A percentile compares a stretch with the other conserved stretches of the same genome.
These are phyloP conservation scores for Trametes cingulata DNA, from an alignment of 768 basidiomycete species.

Conservation along the genomic window DNA sequence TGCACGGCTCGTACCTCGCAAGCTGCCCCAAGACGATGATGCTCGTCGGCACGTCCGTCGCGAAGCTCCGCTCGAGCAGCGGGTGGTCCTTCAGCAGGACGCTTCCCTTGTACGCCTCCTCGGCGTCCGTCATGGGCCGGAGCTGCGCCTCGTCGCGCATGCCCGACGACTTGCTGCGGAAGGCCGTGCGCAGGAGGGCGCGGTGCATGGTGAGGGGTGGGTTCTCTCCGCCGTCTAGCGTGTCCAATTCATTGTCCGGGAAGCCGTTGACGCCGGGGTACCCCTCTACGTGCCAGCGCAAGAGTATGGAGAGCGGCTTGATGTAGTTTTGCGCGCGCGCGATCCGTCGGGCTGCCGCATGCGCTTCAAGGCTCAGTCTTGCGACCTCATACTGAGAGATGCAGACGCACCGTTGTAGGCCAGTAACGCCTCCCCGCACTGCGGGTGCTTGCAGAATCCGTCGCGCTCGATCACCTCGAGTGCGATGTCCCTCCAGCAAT, in stretches of 20 bases:
- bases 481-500: slow-evolving; percentile 5
- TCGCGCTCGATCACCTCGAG: not conserved
- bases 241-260: too few relatives aligned
- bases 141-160: not conserved
- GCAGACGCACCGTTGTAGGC: not conserved
- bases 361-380: too few relatives aligned
- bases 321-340: not conserved
- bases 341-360: not conserved
- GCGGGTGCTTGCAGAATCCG: slow-evolving; percentile 1
- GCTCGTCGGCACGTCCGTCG: not conserved
- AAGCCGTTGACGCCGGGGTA: too few relatives aligned
- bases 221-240: too few relatives aligned
- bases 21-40: not conserved
- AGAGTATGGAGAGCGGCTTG: not conserved
- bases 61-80: not conserved
- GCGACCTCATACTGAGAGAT: too few relatives aligned
- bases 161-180: not conserved
- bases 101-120: not conserved
- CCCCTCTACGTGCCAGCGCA: too few relatives aligned
- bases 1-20: too few relatives aligned
- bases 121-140: not conserved
- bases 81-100: not conserved
- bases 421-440: not conserved
- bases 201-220: not conserved
- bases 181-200: not conserved